Evolutionary conservation across 1,284 basidiomycete species (phyloP).

Genomic region (Hemileia vastatrix): DNA sequence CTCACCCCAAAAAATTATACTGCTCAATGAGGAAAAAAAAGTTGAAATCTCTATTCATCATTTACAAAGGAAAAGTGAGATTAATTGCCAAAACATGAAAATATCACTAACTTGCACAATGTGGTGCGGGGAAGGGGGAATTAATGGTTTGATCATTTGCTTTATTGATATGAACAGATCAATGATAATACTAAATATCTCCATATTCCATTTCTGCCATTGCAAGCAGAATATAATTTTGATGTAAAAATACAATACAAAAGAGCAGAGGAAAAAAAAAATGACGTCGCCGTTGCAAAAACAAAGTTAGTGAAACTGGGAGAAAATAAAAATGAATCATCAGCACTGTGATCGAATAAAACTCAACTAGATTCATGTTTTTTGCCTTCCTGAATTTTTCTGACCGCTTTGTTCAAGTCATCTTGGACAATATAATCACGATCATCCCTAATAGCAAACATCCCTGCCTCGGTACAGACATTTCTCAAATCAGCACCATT

Average conservation of each 20-base stretch:
- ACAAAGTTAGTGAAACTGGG: not conserved
- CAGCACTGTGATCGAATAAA: not conserved
- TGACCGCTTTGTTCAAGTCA: conserved; percentile 92
- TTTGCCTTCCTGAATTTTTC: conserved; percentile 73
- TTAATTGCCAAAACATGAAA: no score
- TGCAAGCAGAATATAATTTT: not conserved
- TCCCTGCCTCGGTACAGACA: conserved; percentile 94
- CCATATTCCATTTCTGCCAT: conserved; percentile 21
- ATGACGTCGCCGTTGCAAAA: not conserved
- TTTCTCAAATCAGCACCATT: conserved; percentile 94
- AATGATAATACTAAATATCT: conserved; percentile 21
- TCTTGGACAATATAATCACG: conserved; percentile 84
- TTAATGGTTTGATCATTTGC: no score
- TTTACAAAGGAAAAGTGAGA: no score
- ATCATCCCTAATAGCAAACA: conserved; percentile 98
- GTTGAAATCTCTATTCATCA: no score
- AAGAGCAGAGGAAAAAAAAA: not conserved
- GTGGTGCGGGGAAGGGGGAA: no score
- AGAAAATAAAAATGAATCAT: not conserved
- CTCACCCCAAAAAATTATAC: no score
- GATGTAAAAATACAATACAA: not conserved
- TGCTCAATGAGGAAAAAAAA: no score
- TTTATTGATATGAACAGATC: no score
- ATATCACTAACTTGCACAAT: no score
- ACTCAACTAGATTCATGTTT: conserved; percentile 35